phyloP scores from a whole-genome alignment of 176 grass and related monocot species.

The Metroxylon sagu region DNA sequence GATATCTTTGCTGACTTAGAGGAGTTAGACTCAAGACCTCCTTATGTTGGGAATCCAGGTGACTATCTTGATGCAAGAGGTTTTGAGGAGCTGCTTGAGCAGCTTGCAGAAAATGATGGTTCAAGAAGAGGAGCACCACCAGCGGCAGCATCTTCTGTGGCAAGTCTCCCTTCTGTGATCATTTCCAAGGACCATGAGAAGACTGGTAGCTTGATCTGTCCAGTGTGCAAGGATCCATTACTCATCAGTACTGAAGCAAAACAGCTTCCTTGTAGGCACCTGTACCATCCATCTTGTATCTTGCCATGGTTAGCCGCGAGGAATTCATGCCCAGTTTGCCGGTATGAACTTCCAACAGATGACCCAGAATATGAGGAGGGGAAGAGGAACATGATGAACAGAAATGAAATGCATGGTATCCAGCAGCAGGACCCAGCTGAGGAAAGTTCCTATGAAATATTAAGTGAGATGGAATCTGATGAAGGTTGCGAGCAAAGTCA shows the following conservation, averaged over 20 bases:
- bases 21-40: slow-evolving; percentile 19
- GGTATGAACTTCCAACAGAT: slow-evolving; percentile 75
- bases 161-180: slow-evolving; percentile 45
- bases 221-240: slow-evolving; percentile 80
- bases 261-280: slow-evolving; percentile 65
- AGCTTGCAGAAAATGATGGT: slow-evolving; percentile 53
- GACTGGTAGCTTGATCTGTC: slow-evolving; percentile 52
- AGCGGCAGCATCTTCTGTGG: slow-evolving; percentile 36
- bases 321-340: slow-evolving; percentile 88
- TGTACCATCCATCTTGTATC: slow-evolving; percentile 78
- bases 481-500: slow-evolving; percentile 5
- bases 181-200: slow-evolving; percentile 44
- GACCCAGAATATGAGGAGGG: slow-evolving; percentile 58
- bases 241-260: slow-evolving; percentile 34
- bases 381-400: slow-evolving; percentile 29
- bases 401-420: slow-evolving; percentile 12
- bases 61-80: slow-evolving; percentile 71
- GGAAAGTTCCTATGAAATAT: slow-evolving; percentile 29
- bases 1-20: slow-evolving; percentile 21
- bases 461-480: slow-evolving; percentile 34
- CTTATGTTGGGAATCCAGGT: slow-evolving; percentile 43
- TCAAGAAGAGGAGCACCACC: slow-evolving; percentile 70
- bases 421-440: neutral
- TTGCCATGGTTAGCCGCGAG: slow-evolving; percentile 67
- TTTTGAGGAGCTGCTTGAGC: slow-evolving; percentile 69